Evolutionary conservation across 1,139 yeast species (phyloP).

Genomic region (Magnusiomyces suaveolens): DNA sequence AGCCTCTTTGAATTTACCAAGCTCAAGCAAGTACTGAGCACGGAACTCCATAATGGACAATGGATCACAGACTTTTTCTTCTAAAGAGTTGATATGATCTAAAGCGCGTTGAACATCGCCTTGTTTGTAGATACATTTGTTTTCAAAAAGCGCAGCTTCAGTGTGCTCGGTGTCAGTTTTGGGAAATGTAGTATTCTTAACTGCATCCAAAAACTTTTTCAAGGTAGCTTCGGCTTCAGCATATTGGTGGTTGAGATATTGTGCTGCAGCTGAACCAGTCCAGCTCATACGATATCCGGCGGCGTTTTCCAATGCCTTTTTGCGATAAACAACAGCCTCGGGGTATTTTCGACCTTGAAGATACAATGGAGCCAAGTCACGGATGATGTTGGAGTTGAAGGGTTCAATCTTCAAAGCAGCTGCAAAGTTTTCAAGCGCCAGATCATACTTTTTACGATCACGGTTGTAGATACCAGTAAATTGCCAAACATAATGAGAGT

Average conservation of each 20-base stretch:
- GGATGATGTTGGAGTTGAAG: conserved; percentile 63
- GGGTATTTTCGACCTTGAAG: conserved; percentile 69
- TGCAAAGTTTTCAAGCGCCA: conserved; percentile 72
- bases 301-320: conserved; percentile 57
- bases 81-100: conserved; percentile 43
- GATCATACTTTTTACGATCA: conserved; percentile 55
- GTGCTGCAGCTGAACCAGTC: conserved; percentile 84
- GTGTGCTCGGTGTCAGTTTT: conserved; percentile 61
- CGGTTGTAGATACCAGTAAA: conserved; percentile 79
- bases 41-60: conserved; percentile 54
- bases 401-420: conserved; percentile 75
- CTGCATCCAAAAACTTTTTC: conserved; percentile 61
- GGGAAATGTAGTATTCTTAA: conserved; percentile 31
- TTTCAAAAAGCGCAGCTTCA: conserved; percentile 70
- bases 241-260: conserved; percentile 61
- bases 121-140: conserved; percentile 50
- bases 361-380: conserved; percentile 75
- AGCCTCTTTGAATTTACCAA: conserved; percentile 48
- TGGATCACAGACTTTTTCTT: conserved; percentile 52
- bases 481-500: conserved; percentile 68
- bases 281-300: conserved; percentile 88
- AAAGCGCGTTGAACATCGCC: conserved; percentile 62
- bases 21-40: conserved; percentile 47
- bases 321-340: conserved; percentile 53
- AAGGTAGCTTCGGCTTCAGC: conserved; percentile 62